Evolutionary conservation across 1,139 yeast species (phyloP), one percentile per base, ranked within the genome.

Genomic region (Oligophagozyma castellii): DNA sequence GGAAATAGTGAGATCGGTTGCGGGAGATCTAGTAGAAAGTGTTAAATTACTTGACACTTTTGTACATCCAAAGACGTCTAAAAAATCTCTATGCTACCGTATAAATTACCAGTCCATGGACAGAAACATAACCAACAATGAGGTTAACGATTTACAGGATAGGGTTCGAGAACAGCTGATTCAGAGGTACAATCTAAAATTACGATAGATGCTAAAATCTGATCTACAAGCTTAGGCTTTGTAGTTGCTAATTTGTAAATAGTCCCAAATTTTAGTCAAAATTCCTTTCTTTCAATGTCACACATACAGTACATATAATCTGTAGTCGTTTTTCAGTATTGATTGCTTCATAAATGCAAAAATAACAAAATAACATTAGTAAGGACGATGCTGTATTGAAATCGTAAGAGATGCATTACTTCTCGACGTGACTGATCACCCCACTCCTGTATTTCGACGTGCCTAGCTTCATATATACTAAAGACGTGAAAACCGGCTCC

Each of bases 81-180:
- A 64, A 40, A 69, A 59, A 38, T 78, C 93, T 6, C 79, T 80
- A 46, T 84, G 95, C 56, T 89, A 81, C 63, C 65, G 98, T 44
- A 69, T 89, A 33, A 77, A 78, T 49, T 89, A 84, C 56, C 96
- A 89, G 56, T 79, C 94, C 2, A 86, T 92, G 96, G 96, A 89
- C 46, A 67, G 95, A 47, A 78, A 77, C 36, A 63, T 89, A 40
- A 83, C 93, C 19, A 80, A 79, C 49, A 71, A 67, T 1, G 95
- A 84, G 51, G 67, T 86, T 35, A 84, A 84, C 48, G 60, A 49
- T 1, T 59, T 81, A 29, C 94, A 86, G 47, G 65, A 65, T 5
- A 52, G 59, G 28, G 81, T 84, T 12, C 71, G 79, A 40, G 41
- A 53, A 1, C 68, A 67, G 19, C 62, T 84, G 43, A 59, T 60